Base-by-base conservation (phyloP, 176 grass and related monocot genomes). In the Triticum turgidum region DNA sequence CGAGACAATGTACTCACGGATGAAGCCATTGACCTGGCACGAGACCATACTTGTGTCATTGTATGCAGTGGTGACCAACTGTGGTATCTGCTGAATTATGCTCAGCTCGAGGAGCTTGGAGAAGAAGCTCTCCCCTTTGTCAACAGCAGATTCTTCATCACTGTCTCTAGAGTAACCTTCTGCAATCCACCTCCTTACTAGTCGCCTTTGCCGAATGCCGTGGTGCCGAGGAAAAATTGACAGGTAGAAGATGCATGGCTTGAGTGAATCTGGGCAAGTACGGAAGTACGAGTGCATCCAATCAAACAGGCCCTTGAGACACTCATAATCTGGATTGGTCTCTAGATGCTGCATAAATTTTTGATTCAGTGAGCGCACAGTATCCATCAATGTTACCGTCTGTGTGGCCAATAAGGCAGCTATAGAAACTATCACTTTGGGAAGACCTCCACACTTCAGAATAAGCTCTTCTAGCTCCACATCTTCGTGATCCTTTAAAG, bases 181-280 rank as follows among this genome's bases (percentile, higher is more conserved):
- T 3, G 80, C 84, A 3, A 92, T 84, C 91, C 91, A 92, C 9
- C 91, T 84, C 84, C 73, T 84, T 1, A 70, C 25, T 51, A 92
- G 61, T 34, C 84, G 66, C 41, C 51, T 80, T 42, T 76, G 44
- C 30, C 78, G 38, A 47, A 90, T 70, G 7, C 58, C 41, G 13
- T 77, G 58, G 4, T 65, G 25, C 7, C 25, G 39, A 61, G 70
- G 87, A 56, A 86, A 92, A 15, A 89, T 63, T 34, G 63, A 73
- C 24, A 92, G 42, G 20, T 92, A 89, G 33, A 92, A 86, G 39
- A 92, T 80, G 20, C 87, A 92, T 24, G 87, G 88, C 42, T 92
- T 89, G 10, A 88, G 65, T 38, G 9, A 47, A 66, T 90, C 83
- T 0, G 88, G 88, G 6, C 86, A 87, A 2, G 41, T 30, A 32